Evolutionary conservation across 164 flowering plant genomes (phyloP).

Genomic region (Magnolia changhungtana): DNA sequence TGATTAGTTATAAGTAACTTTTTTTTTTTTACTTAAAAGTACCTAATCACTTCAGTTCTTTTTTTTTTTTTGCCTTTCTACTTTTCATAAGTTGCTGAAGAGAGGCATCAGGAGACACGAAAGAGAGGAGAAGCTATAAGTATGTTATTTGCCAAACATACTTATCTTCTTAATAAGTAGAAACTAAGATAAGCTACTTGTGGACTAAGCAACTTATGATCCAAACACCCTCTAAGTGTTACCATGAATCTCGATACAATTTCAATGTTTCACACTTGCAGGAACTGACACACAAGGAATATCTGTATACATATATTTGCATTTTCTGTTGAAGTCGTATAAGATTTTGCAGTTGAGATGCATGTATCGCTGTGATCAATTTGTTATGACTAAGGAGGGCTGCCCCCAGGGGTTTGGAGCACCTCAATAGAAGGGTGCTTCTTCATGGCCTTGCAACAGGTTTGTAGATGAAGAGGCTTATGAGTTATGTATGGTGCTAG

Average conservation of each 20-base stretch:
- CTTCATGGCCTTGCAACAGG: not conserved
- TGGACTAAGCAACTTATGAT: too few species aligned
- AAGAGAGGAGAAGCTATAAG: not conserved
- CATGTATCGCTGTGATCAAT: not conserved
- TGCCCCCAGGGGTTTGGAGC: not conserved
- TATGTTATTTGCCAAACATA: too few species aligned
- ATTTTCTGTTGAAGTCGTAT: not conserved
- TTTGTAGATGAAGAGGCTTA: not conserved
- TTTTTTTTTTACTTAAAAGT: too few species aligned
- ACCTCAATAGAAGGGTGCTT: not conserved
- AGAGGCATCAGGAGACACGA: too few species aligned
- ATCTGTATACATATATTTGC: not conserved
- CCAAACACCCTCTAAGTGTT: not conserved
- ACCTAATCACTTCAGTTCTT: too few species aligned
- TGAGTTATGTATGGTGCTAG: too few species aligned
- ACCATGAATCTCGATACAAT: not conserved
- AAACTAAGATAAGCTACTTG: too few species aligned
- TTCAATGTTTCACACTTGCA: not conserved
- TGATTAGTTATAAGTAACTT: too few species aligned
- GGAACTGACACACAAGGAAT: not conserved
- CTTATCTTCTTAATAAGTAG: too few species aligned
- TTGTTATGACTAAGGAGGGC: not conserved
- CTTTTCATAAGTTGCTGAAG: too few species aligned
- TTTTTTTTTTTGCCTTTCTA: too few species aligned
- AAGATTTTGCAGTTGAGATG: not conserved